Percentiles rank a stretch among this genome's conserved stretches.
phyloP scores from a whole-genome alignment of 2,329 filamentous ascomycete genomes.

The Pseudonectria buxi region DNA sequence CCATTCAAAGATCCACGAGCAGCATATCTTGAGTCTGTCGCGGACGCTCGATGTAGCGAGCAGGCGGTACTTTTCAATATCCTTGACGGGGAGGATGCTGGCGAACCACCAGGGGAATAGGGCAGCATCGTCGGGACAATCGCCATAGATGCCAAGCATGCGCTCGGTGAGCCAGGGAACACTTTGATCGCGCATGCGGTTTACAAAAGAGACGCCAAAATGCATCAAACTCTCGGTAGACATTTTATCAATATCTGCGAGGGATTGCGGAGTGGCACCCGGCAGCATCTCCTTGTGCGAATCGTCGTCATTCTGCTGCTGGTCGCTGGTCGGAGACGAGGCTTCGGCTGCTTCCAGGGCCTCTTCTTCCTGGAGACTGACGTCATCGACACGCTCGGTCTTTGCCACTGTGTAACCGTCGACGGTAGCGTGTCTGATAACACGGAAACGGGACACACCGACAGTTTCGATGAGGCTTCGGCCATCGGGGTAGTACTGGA shows the following conservation, averaged over 20 bases:
- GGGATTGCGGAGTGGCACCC: background rate
- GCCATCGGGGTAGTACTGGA: constrained; percentile 69
- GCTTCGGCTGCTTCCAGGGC: constrained; percentile 62
- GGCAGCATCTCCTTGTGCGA: constrained; percentile 1
- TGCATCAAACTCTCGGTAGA: constrained; percentile 66
- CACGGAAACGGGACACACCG: constrained; percentile 70
- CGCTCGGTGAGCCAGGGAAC: constrained; percentile 69
- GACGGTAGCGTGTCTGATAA: constrained; percentile 54
- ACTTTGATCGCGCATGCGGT: constrained; percentile 59
- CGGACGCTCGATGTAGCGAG: constrained; percentile 69
- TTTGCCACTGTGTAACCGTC: constrained; percentile 77
- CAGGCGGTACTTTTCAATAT: constrained; percentile 72
- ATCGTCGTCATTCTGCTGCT: background rate
- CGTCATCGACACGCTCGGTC: constrained; percentile 71
- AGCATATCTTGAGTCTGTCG: constrained; percentile 75
- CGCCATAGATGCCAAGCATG: constrained; percentile 68
- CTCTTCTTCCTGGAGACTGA: constrained; percentile 77
- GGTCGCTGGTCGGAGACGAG: constrained; percentile 1
- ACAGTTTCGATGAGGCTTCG: constrained; percentile 74
- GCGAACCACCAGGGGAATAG: constrained; percentile 89
- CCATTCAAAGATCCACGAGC: constrained; percentile 68
- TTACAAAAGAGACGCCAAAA: constrained; percentile 60
- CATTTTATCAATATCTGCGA: constrained; percentile 33
- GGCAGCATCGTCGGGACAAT: constrained; percentile 68
- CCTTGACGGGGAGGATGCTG: constrained; percentile 68